Evolutionary conservation across 352 stramenopile species (phyloP).

Genomic region (Thalassiosira ordinaria): DNA sequence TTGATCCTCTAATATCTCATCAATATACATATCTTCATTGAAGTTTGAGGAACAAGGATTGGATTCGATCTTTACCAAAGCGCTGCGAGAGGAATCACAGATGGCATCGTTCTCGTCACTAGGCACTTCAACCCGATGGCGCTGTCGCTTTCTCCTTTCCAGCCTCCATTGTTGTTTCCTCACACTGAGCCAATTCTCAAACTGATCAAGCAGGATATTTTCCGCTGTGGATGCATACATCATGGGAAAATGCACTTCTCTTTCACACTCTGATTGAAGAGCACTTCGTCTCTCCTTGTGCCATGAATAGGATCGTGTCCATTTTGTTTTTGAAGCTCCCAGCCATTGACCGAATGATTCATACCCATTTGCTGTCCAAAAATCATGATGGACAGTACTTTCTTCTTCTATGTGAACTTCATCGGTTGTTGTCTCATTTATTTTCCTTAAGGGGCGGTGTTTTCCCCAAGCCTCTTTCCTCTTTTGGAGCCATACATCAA

Average conservation of each 20-base stretch:
- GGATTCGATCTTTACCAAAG: conserved; percentile 16
- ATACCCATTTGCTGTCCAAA: conserved; percentile 72
- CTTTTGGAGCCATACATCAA: conserved; percentile 53
- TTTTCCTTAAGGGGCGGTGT: conserved; percentile 8
- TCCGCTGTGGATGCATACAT: conserved; percentile 11
- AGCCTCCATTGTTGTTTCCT: conserved; percentile 77
- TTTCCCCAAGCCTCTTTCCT: conserved; percentile 54
- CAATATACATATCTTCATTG: conserved; percentile 60
- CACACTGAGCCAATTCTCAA: conserved; percentile 71
- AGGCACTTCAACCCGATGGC: conserved; percentile 14
- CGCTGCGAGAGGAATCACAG: neutral
- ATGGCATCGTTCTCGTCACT: no score
- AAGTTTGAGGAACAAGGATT: neutral
- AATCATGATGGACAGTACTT: conserved; percentile 53
- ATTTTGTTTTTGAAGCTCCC: conserved; percentile 48
- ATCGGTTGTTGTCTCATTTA: neutral
- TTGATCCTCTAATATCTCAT: conserved; percentile 73
- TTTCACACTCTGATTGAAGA: conserved; percentile 69
- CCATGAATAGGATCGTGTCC: conserved; percentile 72
- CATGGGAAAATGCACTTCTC: conserved; percentile 64
- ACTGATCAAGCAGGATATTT: conserved; percentile 35
- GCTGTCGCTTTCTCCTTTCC: conserved; percentile 61
- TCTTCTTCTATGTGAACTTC: conserved; percentile 13
- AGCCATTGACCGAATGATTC: conserved; percentile 71
- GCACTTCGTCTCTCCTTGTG: conserved; percentile 56